A percentile compares a stretch with the other conserved stretches of the same genome.
Conservation (phyloP, 1,284 basidiomycete species). For the Puccinia triticina region DNA sequence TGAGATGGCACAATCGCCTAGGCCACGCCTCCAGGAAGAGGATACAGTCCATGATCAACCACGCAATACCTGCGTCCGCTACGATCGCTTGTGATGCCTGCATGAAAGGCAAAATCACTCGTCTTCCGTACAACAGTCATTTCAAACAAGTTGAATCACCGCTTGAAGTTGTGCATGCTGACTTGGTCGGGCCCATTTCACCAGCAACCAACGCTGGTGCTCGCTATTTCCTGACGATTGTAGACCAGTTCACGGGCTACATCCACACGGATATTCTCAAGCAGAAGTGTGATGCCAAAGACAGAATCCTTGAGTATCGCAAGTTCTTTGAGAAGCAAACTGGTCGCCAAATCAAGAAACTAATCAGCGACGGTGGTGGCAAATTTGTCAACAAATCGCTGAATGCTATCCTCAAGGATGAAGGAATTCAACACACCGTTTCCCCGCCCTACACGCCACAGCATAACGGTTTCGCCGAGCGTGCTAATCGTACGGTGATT, state of each 20-base stretch:
- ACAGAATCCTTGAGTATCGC: background rate
- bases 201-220: no score
- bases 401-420: background rate
- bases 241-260: background rate
- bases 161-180: background rate
- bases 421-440: background rate
- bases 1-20: background rate
- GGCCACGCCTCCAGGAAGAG: background rate
- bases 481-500: no score
- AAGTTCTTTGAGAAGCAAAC: background rate
- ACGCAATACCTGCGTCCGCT: background rate
- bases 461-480: slow-evolving; percentile 29
- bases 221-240: background rate
- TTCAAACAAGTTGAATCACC: background rate
- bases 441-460: slow-evolving; percentile 22
- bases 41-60: no score
- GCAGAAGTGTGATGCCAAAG: background rate
- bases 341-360: slow-evolving; percentile 57
- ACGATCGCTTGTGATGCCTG: background rate
- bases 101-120: background rate
- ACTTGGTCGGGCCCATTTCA: no score
- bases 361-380: slow-evolving; percentile 60
- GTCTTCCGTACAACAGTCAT: background rate
- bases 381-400: slow-evolving; percentile 54
- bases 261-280: background rate